phyloP scores from a whole-genome alignment of 257 asterid genomes.

The Cruciata laevipes region DNA sequence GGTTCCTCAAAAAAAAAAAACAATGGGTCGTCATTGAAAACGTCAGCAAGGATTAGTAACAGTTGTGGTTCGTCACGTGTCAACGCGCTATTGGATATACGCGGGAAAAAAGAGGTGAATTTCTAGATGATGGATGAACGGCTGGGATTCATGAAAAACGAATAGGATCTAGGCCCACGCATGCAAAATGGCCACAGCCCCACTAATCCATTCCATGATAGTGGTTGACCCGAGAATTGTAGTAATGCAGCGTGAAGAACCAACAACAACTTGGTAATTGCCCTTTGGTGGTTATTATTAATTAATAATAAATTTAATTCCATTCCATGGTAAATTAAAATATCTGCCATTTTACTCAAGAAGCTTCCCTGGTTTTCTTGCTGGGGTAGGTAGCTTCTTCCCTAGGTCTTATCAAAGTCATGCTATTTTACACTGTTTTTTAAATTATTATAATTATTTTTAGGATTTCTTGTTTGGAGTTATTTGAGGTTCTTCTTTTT shows the following conservation, averaged over 20 bases:
- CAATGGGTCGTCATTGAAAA: constrained; percentile 16
- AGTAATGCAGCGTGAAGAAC: not conserved
- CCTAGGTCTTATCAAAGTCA: not conserved
- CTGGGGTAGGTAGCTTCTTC: not conserved
- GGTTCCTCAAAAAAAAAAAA: too few species aligned
- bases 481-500: not conserved
- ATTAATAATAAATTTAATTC: too few species aligned
- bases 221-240: constrained; percentile 12
- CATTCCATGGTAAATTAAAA: too few species aligned
- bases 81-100: not conserved
- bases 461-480: not conserved
- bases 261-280: not conserved
- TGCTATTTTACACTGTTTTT: not conserved
- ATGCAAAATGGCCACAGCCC: not conserved
- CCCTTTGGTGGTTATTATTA: not conserved
- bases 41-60: not conserved
- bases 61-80: not conserved
- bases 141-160: not conserved
- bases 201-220: not conserved
- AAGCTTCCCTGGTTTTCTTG: not conserved
- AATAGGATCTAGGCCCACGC: not conserved
- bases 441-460: too few species aligned
- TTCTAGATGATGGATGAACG: constrained; percentile 2
- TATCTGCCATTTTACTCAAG: not conserved
- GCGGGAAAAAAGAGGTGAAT: not conserved